Evolutionary conservation across 202 grass and related monocot species (phyloP).

Genomic region (Cymbopogon flexuosus): DNA sequence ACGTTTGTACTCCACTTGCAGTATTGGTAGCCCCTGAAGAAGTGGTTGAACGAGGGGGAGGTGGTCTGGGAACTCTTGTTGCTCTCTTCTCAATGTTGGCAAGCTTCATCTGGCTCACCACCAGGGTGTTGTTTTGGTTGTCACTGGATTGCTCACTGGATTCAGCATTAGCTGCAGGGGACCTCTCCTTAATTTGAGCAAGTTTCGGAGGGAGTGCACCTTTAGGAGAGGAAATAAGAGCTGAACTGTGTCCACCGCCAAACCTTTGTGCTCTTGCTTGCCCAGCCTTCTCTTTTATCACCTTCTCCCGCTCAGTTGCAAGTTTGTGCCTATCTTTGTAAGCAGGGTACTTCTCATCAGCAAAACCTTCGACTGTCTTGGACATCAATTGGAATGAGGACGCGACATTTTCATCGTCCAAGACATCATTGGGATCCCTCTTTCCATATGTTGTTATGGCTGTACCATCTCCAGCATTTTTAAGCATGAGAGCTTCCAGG

Average conservation of each 20-base stretch:
- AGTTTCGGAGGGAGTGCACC: conserved; percentile 61
- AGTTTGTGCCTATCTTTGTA: conserved; percentile 89
- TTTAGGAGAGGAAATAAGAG: conserved; percentile 35
- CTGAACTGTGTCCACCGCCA: conserved; percentile 41
- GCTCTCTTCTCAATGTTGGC: conserved; percentile 81
- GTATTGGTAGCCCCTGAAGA: conserved; percentile 35
- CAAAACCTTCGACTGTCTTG: conserved; percentile 66
- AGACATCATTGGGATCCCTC: conserved; percentile 42
- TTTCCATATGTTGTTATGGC: conserved; percentile 83
- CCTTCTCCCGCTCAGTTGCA: conserved; percentile 75
- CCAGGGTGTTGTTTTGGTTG: conserved; percentile 38
- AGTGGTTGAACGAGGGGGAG: conserved; percentile 46
- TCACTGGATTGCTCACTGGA: conserved; percentile 55
- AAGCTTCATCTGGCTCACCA: conserved; percentile 70
- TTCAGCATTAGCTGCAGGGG: conserved; percentile 23
- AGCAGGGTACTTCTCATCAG: conserved; percentile 79
- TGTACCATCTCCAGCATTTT: conserved; percentile 75
- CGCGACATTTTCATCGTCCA: conserved; percentile 51
- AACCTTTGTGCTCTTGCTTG: conserved; percentile 75
- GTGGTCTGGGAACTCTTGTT: conserved; percentile 80
- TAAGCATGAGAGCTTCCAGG: conserved; percentile 81
- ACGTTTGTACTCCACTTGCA: conserved; percentile 32
- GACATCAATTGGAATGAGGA: conserved; percentile 81
- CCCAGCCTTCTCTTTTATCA: conserved; percentile 78
- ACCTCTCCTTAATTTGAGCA: conserved; percentile 79